Percentiles rank a stretch among this genome's conserved stretches.
phyloP scores from a whole-genome alignment of 768 basidiomycete species.

The Omphalotus guepiniiformis region DNA sequence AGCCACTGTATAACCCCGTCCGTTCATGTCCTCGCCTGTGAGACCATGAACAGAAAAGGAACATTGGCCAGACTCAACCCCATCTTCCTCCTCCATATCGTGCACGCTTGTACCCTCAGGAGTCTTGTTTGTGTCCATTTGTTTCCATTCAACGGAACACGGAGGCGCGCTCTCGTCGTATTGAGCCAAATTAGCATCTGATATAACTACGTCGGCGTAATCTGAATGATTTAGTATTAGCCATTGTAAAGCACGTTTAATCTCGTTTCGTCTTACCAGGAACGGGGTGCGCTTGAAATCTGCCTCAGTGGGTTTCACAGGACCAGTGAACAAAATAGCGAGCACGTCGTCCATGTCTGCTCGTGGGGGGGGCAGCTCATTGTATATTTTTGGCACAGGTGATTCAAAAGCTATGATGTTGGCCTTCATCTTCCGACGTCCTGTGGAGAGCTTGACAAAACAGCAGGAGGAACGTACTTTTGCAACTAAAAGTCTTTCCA shows the following conservation, averaged over 20 bases:
- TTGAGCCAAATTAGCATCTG: conserved; percentile 15
- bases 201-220: conserved; percentile 25
- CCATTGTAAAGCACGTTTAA: conserved; percentile 27
- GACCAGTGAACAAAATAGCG: conserved; percentile 28
- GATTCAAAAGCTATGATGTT: not conserved
- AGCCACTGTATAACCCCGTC: not conserved
- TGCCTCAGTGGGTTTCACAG: conserved; percentile 18
- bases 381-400: conserved; percentile 22
- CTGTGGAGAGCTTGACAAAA: not conserved
- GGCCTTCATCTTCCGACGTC: not conserved
- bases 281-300: conserved; percentile 27
- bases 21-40: conserved; percentile 10
- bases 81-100: not conserved
- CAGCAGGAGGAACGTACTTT: not conserved
- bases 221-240: conserved; percentile 28
- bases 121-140: conserved; percentile 14
- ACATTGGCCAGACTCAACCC: conserved; percentile 15
- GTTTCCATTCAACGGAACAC: conserved; percentile 21
- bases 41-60: conserved; percentile 22
- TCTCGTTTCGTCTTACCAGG: conserved; percentile 23
- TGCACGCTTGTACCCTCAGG: conserved; percentile 10
- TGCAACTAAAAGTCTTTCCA: not conserved
- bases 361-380: conserved; percentile 24
- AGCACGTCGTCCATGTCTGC: conserved; percentile 29
- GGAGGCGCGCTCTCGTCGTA: conserved; percentile 21